Conservation (phyloP, 2,329 filamentous ascomycete species). For the Trichoderma cornu-damae region DNA sequence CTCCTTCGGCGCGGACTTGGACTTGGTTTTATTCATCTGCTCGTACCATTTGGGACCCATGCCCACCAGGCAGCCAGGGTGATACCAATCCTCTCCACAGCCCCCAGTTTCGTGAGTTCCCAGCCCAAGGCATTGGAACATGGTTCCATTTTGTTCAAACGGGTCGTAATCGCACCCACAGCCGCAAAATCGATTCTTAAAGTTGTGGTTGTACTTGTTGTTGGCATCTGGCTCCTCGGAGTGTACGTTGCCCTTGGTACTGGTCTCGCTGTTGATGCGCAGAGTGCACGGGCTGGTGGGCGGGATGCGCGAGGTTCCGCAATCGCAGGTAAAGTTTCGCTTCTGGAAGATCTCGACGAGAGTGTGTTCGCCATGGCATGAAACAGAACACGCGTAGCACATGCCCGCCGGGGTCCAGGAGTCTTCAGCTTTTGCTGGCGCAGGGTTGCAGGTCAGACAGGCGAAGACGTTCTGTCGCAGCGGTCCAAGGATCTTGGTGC, state of each 20-base stretch:
- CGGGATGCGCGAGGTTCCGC: conserved; percentile 77
- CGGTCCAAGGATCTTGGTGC: conserved; percentile 83
- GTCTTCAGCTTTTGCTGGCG: conserved; percentile 57
- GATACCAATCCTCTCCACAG: conserved; percentile 97
- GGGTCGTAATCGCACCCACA: conserved; percentile 86
- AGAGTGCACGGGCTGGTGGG: conserved; percentile 68
- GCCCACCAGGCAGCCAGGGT: conserved; percentile 85
- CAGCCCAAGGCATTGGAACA: conserved; percentile 94
- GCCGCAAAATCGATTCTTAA: conserved; percentile 84
- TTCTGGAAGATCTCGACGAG: conserved; percentile 96
- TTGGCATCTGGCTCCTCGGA: conserved; percentile 65
- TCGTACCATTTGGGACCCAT: conserved; percentile 69
- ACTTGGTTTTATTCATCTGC: conserved; percentile 40
- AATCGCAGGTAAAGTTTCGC: conserved; percentile 93
- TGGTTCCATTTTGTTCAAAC: conserved; percentile 85
- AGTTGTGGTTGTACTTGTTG: conserved; percentile 96
- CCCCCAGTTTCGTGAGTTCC: conserved; percentile 75
- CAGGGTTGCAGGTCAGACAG: conserved; percentile 88
- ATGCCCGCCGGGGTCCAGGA: conserved; percentile 62
- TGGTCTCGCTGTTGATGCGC: conserved; percentile 66
- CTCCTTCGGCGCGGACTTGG: conserved; percentile 24
- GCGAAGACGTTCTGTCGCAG: conserved; percentile 87
- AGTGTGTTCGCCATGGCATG: conserved; percentile 91
- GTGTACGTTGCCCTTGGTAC: conserved; percentile 69
- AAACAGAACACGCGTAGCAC: conserved; percentile 94